phyloP scores from a whole-genome alignment of 495 filamentous ascomycete species.

The Hypoxylon crocopeplum region DNA sequence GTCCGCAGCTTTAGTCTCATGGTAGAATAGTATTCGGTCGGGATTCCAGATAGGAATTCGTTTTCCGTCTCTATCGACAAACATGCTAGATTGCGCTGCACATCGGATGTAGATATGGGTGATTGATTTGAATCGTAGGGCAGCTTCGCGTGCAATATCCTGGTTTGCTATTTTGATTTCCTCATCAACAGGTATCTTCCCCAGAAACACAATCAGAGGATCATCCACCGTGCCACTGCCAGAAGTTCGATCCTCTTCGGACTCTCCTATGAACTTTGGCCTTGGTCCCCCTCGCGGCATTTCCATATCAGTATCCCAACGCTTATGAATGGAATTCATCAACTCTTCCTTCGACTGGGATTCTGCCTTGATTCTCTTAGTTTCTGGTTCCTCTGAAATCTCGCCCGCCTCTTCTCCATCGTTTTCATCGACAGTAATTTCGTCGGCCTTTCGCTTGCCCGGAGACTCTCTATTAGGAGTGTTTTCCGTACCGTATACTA shows the following conservation, averaged over 20 bases:
- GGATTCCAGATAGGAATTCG: conserved; percentile 19
- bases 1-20: background rate
- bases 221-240: conserved; percentile 21
- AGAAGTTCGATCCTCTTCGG: background rate
- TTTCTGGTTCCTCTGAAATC: background rate
- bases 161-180: conserved; percentile 11
- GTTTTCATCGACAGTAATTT: conserved; percentile 5
- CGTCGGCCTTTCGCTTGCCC: conserved; percentile 21
- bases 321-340: background rate
- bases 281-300: conserved; percentile 20
- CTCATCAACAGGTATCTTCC: conserved; percentile 3
- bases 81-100: conserved; percentile 12
- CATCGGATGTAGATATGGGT: conserved; percentile 32
- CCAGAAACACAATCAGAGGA: conserved; percentile 23
- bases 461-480: background rate
- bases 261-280: conserved; percentile 11
- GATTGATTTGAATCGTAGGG: background rate
- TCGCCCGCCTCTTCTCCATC: background rate
- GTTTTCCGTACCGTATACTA: background rate
- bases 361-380: conserved; percentile 6
- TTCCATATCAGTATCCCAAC: conserved; percentile 20
- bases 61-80: conserved; percentile 24
- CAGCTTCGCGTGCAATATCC: conserved; percentile 8
- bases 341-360: background rate
- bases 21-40: conserved; percentile 1